phyloP scores from a whole-genome alignment of 257 asterid species.

The Eucommia ulmoides region DNA sequence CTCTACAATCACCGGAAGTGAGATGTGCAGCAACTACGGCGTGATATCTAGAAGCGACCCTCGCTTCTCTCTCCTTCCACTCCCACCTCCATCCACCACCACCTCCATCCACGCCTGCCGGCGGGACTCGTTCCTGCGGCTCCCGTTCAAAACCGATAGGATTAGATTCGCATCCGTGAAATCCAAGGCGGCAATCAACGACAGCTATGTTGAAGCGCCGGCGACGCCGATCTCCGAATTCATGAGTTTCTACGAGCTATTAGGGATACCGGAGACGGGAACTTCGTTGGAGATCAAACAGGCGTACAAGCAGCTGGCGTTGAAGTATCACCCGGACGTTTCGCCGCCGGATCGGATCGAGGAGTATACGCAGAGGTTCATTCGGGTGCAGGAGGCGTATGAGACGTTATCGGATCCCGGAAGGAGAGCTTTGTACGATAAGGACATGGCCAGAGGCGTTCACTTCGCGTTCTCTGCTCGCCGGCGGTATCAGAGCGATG shows the following conservation, averaged over 20 bases:
- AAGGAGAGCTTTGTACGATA: slow-evolving; percentile 49
- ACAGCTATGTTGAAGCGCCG: not conserved
- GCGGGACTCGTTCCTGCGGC: not conserved
- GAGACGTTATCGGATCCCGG: slow-evolving; percentile 78
- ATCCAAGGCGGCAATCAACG: slow-evolving; percentile 18
- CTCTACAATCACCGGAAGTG: too few species aligned
- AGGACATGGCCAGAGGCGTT: slow-evolving; percentile 34
- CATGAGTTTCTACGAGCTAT: slow-evolving; percentile 49
- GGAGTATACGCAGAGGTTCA: slow-evolving; percentile 54
- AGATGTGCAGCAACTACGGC: not conserved
- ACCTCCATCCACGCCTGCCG: not conserved
- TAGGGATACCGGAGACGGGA: slow-evolving; percentile 61
- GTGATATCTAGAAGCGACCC: not conserved
- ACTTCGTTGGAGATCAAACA: slow-evolving; percentile 53
- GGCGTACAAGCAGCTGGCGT: slow-evolving; percentile 76
- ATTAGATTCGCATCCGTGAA: too few species aligned
- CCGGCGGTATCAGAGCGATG: slow-evolving; percentile 24
- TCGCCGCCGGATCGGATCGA: slow-evolving; percentile 80
- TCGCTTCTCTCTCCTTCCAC: not conserved
- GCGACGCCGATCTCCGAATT: slow-evolving; percentile 9
- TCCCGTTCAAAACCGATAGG: not conserved
- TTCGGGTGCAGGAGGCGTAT: slow-evolving; percentile 77
- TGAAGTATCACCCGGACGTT: slow-evolving; percentile 91
- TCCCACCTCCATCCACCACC: not conserved
- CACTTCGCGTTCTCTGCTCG: slow-evolving; percentile 40